These are phyloP conservation scores for Benincasa hispida DNA, from an alignment of 306 rosid genomes.

Conservation along the genomic window DNA sequence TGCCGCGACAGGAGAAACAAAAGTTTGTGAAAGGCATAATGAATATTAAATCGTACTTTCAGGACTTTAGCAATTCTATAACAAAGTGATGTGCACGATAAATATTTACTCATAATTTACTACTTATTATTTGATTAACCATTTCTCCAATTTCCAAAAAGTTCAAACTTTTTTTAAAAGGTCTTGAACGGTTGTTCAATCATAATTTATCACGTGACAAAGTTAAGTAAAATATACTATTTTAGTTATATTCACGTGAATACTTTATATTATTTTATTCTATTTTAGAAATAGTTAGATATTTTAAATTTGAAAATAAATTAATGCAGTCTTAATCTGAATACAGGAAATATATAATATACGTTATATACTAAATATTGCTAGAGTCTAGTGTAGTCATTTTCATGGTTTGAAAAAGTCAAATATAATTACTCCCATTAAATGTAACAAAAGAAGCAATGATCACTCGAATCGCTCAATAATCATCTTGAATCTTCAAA, in stretches of 20 bases:
- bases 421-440: background rate
- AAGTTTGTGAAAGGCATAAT: constrained; percentile 6
- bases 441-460: background rate
- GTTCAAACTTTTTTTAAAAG: too few species aligned
- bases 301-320: background rate
- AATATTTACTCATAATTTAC: background rate
- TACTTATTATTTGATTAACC: background rate
- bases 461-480: background rate
- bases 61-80: background rate
- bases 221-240: too few species aligned
- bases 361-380: background rate
- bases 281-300: background rate
- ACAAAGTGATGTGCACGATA: background rate
- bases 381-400: constrained; percentile 10
- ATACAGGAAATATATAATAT: background rate
- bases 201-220: too few species aligned
- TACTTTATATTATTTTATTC: too few species aligned
- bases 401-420: constrained; percentile 14
- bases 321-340: background rate
- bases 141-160: background rate
- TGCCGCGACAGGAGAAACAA: constrained; percentile 14
- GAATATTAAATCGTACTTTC: constrained; percentile 7
- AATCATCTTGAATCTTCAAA: constrained; percentile 4
- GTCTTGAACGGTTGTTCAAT: too few species aligned
- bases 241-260: background rate